phyloP scores from a whole-genome alignment of 2,329 filamentous ascomycete genomes.

The Pestalotiopsis sp. region DNA sequence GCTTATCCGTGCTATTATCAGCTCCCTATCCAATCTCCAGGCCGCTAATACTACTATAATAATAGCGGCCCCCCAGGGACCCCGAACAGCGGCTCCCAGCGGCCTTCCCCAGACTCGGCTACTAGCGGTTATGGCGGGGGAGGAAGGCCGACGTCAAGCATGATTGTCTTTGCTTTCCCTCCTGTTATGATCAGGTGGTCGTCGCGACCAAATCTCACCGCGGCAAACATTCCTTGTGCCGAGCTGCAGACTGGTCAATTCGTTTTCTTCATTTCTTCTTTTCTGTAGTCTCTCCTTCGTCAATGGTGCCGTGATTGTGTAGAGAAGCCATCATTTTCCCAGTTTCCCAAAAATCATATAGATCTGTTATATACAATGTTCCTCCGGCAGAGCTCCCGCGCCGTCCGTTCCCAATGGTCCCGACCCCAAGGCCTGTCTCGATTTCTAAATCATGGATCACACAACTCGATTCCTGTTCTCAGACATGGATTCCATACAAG shows the following conservation, averaged over 20 bases:
- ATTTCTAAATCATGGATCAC: conserved; percentile 33
- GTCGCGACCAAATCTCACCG: conserved; percentile 24
- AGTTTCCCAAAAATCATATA: background rate
- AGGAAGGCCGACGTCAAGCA: background rate
- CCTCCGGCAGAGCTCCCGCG: conserved; percentile 53
- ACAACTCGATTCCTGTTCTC: conserved; percentile 28
- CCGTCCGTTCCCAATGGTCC: conserved; percentile 54
- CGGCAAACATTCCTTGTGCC: conserved; percentile 23
- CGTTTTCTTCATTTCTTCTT: background rate
- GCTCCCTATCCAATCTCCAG: background rate
- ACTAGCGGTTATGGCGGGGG: conserved; percentile 18
- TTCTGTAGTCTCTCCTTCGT: conserved; percentile 14
- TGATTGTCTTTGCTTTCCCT: background rate
- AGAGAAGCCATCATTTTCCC: background rate
- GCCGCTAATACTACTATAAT: background rate
- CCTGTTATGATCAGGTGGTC: conserved; percentile 7
- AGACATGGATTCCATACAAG: conserved; percentile 55
- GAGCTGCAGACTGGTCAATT: background rate
- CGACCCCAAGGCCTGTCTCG: conserved; percentile 43
- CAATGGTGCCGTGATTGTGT: conserved; percentile 23
- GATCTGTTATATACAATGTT: conserved; percentile 49
- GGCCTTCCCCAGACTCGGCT: conserved; percentile 22
- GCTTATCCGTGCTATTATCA: background rate
- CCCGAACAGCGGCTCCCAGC: conserved; percentile 15
- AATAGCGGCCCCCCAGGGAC: background rate